Percentiles rank a stretch among this genome's conserved stretches.
These are phyloP conservation scores for Narthecium ossifragum DNA, from an alignment of 106 monocot genomes.

Conservation along the genomic window DNA sequence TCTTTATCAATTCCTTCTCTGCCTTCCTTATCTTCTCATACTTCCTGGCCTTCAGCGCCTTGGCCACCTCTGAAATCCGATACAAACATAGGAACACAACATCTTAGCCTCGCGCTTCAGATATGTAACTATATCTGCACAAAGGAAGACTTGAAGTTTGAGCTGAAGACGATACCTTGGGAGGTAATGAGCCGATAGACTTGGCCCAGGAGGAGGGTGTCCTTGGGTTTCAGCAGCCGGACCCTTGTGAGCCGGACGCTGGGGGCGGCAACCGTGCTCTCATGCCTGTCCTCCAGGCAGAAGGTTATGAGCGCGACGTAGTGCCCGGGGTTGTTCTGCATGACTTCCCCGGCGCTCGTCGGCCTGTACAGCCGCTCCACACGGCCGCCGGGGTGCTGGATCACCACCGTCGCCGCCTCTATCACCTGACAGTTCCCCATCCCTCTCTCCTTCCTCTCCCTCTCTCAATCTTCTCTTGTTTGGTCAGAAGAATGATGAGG, in stretches of 20 bases:
- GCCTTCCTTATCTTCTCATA: constrained; percentile 47
- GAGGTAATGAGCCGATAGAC: constrained; percentile 58
- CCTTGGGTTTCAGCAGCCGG: constrained; percentile 24
- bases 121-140: too few relatives aligned
- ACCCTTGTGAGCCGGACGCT: constrained; percentile 14
- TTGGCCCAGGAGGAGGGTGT: constrained; percentile 44
- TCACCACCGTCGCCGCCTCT: constrained; percentile 42
- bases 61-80: constrained; percentile 45
- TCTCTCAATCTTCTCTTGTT: too few relatives aligned
- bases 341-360: constrained; percentile 42
- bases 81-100: background rate
- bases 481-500: too few relatives aligned
- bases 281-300: constrained; percentile 4
- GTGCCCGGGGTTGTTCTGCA: constrained; percentile 57
- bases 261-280: background rate
- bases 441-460: constrained; percentile 1
- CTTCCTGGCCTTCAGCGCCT: constrained; percentile 57
- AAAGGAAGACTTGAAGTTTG: background rate
- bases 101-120: too few relatives aligned
- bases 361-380: constrained; percentile 58
- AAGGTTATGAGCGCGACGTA: constrained; percentile 47
- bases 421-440: constrained; percentile 68
- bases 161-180: constrained; percentile 5
- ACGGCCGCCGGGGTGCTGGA: constrained; percentile 51
- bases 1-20: constrained; percentile 18